phyloP scores from a whole-genome alignment of 257 asterid genomes.

The Plectranthus barbatus region DNA sequence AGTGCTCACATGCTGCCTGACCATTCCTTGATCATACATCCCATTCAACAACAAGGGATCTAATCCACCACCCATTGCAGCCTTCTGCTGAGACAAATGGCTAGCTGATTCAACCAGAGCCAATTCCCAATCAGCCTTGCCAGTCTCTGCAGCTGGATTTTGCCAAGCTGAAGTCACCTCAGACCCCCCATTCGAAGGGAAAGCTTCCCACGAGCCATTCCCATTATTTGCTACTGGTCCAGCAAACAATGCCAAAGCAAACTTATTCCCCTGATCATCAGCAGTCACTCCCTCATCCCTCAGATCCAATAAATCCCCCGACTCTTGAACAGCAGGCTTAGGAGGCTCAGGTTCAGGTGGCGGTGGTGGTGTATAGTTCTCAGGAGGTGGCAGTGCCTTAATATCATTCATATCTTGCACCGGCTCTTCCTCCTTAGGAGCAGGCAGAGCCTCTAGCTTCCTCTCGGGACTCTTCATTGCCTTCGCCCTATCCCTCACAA shows the following conservation, averaged over 20 bases:
- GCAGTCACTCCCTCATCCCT: constrained; percentile 73
- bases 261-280: constrained; percentile 75
- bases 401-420: constrained; percentile 55
- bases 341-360: constrained; percentile 55
- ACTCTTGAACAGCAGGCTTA: constrained; percentile 36
- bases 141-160: constrained; percentile 79
- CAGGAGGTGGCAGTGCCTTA: constrained; percentile 78
- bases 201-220: constrained; percentile 81
- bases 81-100: constrained; percentile 60
- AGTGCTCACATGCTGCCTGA: constrained; percentile 57
- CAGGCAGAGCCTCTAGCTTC: constrained; percentile 35
- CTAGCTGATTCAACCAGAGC: constrained; percentile 76
- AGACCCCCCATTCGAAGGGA: constrained; percentile 41
- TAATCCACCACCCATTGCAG: constrained; percentile 76
- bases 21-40: constrained; percentile 82
- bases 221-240: constrained; percentile 46
- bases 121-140: constrained; percentile 89
- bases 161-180: constrained; percentile 86
- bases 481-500: constrained; percentile 76
- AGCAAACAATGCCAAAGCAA: constrained; percentile 78
- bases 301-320: constrained; percentile 60
- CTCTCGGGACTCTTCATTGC: constrained; percentile 62
- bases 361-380: constrained; percentile 46
- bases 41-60: constrained; percentile 75
- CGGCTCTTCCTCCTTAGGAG: constrained; percentile 38